phyloP scores from a whole-genome alignment of 2,329 filamentous ascomycete species.

The Xylariaceae sp. region DNA sequence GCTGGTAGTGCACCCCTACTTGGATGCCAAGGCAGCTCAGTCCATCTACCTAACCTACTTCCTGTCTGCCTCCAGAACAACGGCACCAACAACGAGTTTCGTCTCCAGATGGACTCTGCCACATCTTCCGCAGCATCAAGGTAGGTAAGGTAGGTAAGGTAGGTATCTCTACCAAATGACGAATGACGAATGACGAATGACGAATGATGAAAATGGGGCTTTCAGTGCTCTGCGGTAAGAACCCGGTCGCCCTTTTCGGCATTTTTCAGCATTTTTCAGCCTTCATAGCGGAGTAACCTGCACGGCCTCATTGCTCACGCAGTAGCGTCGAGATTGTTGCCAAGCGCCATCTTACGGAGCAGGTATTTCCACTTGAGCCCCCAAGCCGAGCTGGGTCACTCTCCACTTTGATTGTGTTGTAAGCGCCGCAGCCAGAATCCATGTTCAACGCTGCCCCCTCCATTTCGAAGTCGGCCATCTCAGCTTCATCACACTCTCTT shows the following conservation, averaged over 20 bases:
- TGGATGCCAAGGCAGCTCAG: neutral
- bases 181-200: neutral
- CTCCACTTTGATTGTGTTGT: slow-evolving; percentile 27
- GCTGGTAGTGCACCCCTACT: too few relatives aligned
- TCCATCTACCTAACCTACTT: slow-evolving; percentile 15
- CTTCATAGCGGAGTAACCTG: slow-evolving; percentile 15
- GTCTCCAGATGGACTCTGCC: slow-evolving; percentile 14
- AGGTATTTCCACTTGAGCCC: slow-evolving; percentile 30
- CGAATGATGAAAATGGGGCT: too few relatives aligned
- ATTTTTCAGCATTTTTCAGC: neutral
- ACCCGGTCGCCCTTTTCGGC: neutral
- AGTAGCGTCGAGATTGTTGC: slow-evolving; percentile 2
- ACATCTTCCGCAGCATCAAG: slow-evolving; percentile 10
- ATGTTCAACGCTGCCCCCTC: slow-evolving; percentile 17
- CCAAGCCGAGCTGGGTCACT: slow-evolving; percentile 16
- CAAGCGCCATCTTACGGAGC: neutral
- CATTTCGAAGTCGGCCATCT: slow-evolving; percentile 18
- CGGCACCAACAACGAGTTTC: slow-evolving; percentile 21
- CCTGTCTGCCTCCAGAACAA: slow-evolving; percentile 22
- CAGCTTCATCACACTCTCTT: slow-evolving; percentile 4
- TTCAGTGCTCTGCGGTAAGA: slow-evolving; percentile 1
- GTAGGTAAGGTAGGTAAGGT: neutral
- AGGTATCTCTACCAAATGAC: neutral
- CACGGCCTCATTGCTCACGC: slow-evolving; percentile 24
- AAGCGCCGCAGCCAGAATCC: slow-evolving; percentile 25